These are phyloP conservation scores for Trichosanthes cucumerina DNA, from an alignment of 306 rosid genomes.

Conservation along the genomic window DNA sequence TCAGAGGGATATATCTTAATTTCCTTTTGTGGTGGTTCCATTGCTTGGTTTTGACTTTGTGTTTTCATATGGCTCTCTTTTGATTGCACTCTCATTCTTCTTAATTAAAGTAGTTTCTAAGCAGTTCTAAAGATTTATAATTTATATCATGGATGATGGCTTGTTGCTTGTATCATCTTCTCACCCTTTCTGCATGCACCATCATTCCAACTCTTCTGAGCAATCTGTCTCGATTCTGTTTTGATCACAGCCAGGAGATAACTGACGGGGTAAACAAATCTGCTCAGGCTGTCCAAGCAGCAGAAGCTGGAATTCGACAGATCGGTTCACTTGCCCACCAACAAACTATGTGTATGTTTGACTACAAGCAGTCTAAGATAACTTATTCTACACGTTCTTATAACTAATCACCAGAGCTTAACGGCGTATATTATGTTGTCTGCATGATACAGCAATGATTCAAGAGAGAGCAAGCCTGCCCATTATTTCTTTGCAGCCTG, in stretches of 20 bases:
- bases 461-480: conserved; percentile 90
- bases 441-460: conserved; percentile 63
- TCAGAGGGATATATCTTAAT: not conserved
- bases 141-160: not conserved
- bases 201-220: not conserved
- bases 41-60: not conserved
- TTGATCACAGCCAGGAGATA: conserved; percentile 69
- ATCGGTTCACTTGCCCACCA: conserved; percentile 68
- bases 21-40: not conserved
- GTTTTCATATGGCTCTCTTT: not conserved
- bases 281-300: conserved; percentile 83
- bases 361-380: not conserved
- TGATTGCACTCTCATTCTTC: not conserved
- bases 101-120: not conserved
- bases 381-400: not conserved
- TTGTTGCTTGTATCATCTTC: not conserved
- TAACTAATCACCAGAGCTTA: not conserved
- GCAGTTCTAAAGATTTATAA: not conserved
- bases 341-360: conserved; percentile 70
- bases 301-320: conserved; percentile 78
- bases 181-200: not conserved
- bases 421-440: not conserved
- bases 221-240: conserved; percentile 1
- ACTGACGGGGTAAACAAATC: conserved; percentile 83
- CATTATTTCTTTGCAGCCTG: conserved; percentile 64